phyloP scores from a whole-genome alignment of 805 yeast species.

The Debaryomyces maramus region DNA sequence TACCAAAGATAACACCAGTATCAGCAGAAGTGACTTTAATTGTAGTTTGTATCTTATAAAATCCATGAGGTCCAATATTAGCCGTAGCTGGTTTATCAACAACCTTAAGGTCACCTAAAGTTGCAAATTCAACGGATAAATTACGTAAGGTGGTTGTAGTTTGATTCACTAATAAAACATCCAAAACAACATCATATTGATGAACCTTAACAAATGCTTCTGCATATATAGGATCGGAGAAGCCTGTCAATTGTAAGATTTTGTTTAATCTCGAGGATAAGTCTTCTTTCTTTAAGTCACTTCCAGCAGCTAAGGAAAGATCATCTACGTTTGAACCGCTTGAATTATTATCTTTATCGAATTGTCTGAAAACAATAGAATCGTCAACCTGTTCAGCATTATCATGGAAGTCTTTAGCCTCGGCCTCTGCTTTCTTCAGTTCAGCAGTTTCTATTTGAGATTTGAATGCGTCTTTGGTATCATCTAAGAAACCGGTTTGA shows the following conservation, averaged over 20 bases:
- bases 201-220: conserved; percentile 96
- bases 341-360: conserved; percentile 45
- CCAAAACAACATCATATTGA: conserved; percentile 93
- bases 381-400: conserved; percentile 79
- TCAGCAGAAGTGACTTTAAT: conserved; percentile 95
- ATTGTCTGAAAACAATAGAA: conserved; percentile 75
- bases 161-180: conserved; percentile 91
- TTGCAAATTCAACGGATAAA: conserved; percentile 90
- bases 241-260: conserved; percentile 94
- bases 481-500: conserved; percentile 77
- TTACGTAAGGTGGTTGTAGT: conserved; percentile 89
- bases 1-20: conserved; percentile 97
- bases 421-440: conserved; percentile 53
- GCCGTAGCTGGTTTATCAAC: conserved; percentile 87
- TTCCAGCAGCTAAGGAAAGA: conserved; percentile 50
- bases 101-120: conserved; percentile 93
- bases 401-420: conserved; percentile 57
- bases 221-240: conserved; percentile 96
- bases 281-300: conserved; percentile 53
- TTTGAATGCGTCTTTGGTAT: conserved; percentile 82
- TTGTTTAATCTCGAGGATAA: conserved; percentile 79
- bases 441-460: conserved; percentile 64
- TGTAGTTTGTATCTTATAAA: conserved; percentile 84
- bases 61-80: conserved; percentile 96
- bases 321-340: conserved; percentile 50